Conservation (phyloP, 352 stramenopile species). For the Globisporangium orthogonon region DNA sequence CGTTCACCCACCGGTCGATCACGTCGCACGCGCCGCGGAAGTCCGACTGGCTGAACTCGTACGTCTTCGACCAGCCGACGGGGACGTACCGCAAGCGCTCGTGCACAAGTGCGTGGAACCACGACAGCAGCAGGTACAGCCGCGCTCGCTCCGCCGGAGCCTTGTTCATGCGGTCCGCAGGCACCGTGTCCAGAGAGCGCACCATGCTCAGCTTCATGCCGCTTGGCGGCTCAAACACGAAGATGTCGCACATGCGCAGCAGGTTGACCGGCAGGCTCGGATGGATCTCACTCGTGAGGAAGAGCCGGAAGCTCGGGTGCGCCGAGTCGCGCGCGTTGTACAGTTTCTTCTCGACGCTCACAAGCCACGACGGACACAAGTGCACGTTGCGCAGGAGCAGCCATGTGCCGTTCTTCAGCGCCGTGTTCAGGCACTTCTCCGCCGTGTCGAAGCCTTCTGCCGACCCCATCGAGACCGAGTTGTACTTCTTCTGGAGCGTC, state of each 20-base stretch:
- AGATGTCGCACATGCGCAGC: conserved; percentile 94
- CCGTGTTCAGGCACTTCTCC: conserved; percentile 92
- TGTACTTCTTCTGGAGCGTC: conserved; percentile 90
- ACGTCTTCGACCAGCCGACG: conserved; percentile 97
- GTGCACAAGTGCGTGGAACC: conserved; percentile 98
- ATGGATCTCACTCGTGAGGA: conserved; percentile 98
- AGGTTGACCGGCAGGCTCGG: conserved; percentile 94
- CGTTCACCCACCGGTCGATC: conserved; percentile 96
- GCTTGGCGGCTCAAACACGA: conserved; percentile 97
- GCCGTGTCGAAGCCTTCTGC: conserved; percentile 94
- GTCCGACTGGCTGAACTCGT: conserved; percentile 99
- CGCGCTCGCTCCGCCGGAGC: conserved; percentile 83
- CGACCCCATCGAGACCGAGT: conserved; percentile 98
- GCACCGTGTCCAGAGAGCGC: conserved; percentile 92
- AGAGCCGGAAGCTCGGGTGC: conserved; percentile 84
- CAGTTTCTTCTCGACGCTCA: conserved; percentile 96
- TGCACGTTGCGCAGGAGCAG: conserved; percentile 99
- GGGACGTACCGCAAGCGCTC: conserved; percentile 97
- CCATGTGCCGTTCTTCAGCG: conserved; percentile 96
- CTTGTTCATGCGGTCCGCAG: conserved; percentile 88
- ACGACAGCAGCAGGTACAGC: conserved; percentile 96
- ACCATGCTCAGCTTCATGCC: conserved; percentile 97
- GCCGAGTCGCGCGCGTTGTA: conserved; percentile 76
- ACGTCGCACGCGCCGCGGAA: conserved; percentile 95
- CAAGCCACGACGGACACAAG: conserved; percentile 97